Evolutionary conservation across 768 basidiomycete genomes (phyloP).

Genomic region (Hygrophoropsis aurantiaca): DNA sequence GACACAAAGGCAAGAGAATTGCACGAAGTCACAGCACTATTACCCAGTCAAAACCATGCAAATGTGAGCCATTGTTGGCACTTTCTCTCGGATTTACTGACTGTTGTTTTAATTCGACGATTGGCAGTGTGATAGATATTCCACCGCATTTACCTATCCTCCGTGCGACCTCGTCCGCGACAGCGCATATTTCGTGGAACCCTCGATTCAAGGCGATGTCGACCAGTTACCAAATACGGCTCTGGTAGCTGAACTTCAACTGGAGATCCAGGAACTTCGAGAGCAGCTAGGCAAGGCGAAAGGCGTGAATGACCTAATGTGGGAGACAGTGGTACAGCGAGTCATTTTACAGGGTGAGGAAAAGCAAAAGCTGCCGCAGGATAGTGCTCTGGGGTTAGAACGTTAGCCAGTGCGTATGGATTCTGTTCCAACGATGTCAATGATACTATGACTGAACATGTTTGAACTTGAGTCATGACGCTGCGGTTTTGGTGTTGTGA

Average conservation of each 20-base stretch:
- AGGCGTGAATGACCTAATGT: conserved; percentile 91
- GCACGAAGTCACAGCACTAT: conserved; percentile 68
- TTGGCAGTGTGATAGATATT: conserved; percentile 8
- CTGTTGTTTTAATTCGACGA: conserved; percentile 13
- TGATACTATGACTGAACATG: too few relatives aligned
- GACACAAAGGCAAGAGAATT: conserved; percentile 65
- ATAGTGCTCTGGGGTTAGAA: too few relatives aligned
- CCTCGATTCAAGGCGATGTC: conserved; percentile 29
- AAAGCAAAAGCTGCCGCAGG: conserved; percentile 7
- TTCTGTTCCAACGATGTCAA: too few relatives aligned
- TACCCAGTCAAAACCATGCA: conserved; percentile 51
- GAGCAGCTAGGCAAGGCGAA: conserved; percentile 81
- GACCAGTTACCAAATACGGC: conserved; percentile 44
- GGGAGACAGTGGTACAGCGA: conserved; percentile 79
- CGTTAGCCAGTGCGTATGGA: too few relatives aligned
- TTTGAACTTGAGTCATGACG: too few relatives aligned
- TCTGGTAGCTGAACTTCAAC: conserved; percentile 67
- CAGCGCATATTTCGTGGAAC: conserved; percentile 63
- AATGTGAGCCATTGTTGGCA: conserved; percentile 8
- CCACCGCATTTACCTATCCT: conserved; percentile 40
- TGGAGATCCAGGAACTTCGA: conserved; percentile 63
- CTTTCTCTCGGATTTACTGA: background rate
- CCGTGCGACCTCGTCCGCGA: conserved; percentile 61
- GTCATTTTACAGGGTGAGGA: conserved; percentile 43
- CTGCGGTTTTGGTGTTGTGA: too few relatives aligned